These are phyloP conservation scores for Pyrenophora tritici-repentis DNA, from an alignment of 2,329 filamentous ascomycete genomes.

Conservation along the genomic window DNA sequence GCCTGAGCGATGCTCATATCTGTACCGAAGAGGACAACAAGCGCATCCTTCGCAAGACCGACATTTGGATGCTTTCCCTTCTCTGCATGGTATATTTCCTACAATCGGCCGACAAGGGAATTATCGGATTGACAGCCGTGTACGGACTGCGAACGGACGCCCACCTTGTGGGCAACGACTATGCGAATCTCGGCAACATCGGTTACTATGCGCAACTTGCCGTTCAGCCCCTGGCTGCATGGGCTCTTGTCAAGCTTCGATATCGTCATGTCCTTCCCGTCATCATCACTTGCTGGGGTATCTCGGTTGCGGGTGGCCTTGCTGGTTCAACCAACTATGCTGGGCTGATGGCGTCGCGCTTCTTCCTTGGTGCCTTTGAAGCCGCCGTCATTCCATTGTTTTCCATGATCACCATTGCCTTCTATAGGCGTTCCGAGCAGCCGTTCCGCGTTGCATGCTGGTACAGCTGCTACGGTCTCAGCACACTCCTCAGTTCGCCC, in stretches of 20 bases:
- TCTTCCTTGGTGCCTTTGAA: constrained; percentile 34
- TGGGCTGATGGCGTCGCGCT: constrained; percentile 27
- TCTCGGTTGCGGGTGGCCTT: constrained; percentile 31
- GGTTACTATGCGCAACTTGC: constrained; percentile 58
- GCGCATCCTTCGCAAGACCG: constrained; percentile 29
- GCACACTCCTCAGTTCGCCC: constrained; percentile 62
- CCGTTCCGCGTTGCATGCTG: constrained; percentile 54
- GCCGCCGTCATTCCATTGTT: constrained; percentile 33
- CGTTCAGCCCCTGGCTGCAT: constrained; percentile 57
- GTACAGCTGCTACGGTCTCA: constrained; percentile 69
- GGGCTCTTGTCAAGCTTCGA: constrained; percentile 55
- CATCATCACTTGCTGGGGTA: constrained; percentile 56
- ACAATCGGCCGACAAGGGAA: constrained; percentile 56
- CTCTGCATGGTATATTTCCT: constrained; percentile 34
- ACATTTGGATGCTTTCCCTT: constrained; percentile 29
- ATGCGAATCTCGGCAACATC: constrained; percentile 54
- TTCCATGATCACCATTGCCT: constrained; percentile 34
- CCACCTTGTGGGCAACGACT: constrained; percentile 51
- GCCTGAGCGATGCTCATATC: constrained; percentile 22
- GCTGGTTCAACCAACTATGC: constrained; percentile 26
- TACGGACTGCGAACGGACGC: constrained; percentile 53
- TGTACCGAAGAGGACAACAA: constrained; percentile 30
- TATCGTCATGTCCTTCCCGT: constrained; percentile 27
- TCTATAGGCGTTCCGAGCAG: constrained; percentile 30
- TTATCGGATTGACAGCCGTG: constrained; percentile 56